These are phyloP conservation scores for Zygosaccharomyces lentus DNA, from an alignment of 805 yeast genomes.

Conservation along the genomic window DNA sequence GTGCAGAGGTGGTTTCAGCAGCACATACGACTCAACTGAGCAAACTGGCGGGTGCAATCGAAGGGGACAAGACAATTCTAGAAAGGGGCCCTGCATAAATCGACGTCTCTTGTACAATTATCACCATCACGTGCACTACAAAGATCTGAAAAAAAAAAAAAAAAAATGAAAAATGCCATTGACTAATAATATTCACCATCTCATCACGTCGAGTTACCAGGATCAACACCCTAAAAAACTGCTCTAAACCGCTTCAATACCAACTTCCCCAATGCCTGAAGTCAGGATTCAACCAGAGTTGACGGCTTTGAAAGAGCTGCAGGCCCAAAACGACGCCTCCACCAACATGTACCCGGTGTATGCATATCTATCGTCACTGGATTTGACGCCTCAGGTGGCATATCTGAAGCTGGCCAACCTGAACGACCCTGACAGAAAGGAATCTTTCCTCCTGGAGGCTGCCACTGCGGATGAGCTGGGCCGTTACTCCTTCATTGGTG, in stretches of 20 bases:
- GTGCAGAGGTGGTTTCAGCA: no score
- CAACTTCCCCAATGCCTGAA: neutral
- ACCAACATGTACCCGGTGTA: conserved; percentile 81
- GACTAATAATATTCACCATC: neutral
- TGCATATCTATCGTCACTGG: conserved; percentile 67
- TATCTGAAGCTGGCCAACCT: conserved; percentile 69
- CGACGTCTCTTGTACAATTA: neutral
- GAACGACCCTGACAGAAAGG: conserved; percentile 54
- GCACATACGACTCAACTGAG: no score
- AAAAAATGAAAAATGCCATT: no score
- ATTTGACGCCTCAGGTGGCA: conserved; percentile 84
- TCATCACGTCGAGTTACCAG: neutral
- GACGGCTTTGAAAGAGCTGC: conserved; percentile 41
- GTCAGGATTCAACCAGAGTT: conserved; percentile 48
- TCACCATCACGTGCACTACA: neutral
- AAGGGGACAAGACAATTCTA: no score
- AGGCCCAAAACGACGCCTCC: conserved; percentile 36
- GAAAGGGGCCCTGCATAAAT: no score
- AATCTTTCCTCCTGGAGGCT: conserved; percentile 82
- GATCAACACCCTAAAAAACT: no score
- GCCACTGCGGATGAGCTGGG: conserved; percentile 90
- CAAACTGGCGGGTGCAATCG: no score
- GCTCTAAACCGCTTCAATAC: no score
- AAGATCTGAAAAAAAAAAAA: neutral
- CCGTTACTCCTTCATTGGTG: conserved; percentile 87